Evolutionary conservation across 495 filamentous ascomycete genomes (phyloP).

Genomic region (Aspergillus diversus): DNA sequence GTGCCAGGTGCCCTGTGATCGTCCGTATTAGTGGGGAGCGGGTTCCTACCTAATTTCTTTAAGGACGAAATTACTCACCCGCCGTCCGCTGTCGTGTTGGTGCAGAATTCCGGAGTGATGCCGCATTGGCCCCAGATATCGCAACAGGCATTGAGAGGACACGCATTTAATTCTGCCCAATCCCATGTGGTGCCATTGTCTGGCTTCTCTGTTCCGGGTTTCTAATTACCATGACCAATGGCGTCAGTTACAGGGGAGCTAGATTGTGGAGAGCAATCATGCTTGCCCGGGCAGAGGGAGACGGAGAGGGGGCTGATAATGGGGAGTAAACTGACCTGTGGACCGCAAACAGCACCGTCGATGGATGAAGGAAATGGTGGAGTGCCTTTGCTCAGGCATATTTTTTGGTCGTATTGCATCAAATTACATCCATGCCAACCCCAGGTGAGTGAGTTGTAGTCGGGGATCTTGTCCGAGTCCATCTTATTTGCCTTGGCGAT

Average conservation of each 20-base stretch:
- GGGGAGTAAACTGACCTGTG: not conserved
- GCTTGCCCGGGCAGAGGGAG: no score
- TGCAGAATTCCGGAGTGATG: conserved; percentile 1
- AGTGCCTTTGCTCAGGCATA: conserved; percentile 1
- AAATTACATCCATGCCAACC: conserved; percentile 21
- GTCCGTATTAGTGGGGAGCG: no score
- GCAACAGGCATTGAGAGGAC: conserved; percentile 7
- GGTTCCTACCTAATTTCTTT: no score
- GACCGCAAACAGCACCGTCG: not conserved
- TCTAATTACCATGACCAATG: no score
- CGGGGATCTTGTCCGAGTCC: conserved; percentile 30
- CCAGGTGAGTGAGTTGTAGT: conserved; percentile 45
- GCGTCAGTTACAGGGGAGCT: no score
- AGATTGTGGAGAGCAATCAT: no score
- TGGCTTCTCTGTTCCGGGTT: no score
- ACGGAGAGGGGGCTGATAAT: no score
- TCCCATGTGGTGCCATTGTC: not conserved
- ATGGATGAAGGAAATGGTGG: not conserved
- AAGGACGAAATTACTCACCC: not conserved
- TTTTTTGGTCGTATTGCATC: not conserved
- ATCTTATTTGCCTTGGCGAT: not conserved
- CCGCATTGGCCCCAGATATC: conserved; percentile 13
- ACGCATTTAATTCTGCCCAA: not conserved
- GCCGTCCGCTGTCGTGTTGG: not conserved
- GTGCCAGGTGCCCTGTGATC: not conserved